Evolutionary conservation across 495 filamentous ascomycete species (phyloP), one percentile per base, ranked within the genome.

Genomic region (Thermothielavioides terrestris): DNA sequence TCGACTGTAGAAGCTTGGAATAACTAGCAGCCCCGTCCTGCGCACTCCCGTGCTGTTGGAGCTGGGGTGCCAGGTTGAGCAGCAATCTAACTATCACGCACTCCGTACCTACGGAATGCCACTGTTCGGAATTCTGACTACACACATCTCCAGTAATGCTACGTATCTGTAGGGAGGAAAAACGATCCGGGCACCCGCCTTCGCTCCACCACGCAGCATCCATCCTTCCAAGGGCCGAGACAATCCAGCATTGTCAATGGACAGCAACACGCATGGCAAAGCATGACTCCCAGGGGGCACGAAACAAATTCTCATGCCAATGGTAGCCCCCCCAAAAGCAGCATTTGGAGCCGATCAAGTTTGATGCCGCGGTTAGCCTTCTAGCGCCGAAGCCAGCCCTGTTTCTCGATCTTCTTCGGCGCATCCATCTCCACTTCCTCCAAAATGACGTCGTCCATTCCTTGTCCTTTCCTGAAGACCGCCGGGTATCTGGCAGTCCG

Each of bases 241-340:
- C 37, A 23, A 49, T 49, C 10, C 37, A 14, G 28, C 36, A 15
- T 25, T 49, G 37, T 26, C 46, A 49, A 27, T 49, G 46, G 46
- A 40, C 46, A 25, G 37, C 2, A 36, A 23, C 25, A 30, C 40
- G 46, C 35, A 49, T n/a, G 14, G 28, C 27, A 20, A 2, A 27
- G 36, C 35, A 30, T 37, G 46, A 32, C 28, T 42, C 26, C 38
- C 36, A 27, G 35, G 46, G 21, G 23, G 34, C 27, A 9, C 46
- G 28, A 49, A 42, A 49, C 37, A 34, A 31, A 18, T 18, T 49
- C 27, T 11, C 26, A 48, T 48, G 10, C 7, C 7, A 2, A 20
- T 42, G 40, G 10, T 11, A 15, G 25, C 14, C 15, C 12, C n/a
- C 6, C 37, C 46, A 23, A 49, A 49, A 42, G 42, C 37, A 49